Percentiles rank a stretch among this genome's conserved stretches.
Conservation (phyloP, 192 early-diverging fungal genomes). For the Lobosporangium transversale region DNA sequence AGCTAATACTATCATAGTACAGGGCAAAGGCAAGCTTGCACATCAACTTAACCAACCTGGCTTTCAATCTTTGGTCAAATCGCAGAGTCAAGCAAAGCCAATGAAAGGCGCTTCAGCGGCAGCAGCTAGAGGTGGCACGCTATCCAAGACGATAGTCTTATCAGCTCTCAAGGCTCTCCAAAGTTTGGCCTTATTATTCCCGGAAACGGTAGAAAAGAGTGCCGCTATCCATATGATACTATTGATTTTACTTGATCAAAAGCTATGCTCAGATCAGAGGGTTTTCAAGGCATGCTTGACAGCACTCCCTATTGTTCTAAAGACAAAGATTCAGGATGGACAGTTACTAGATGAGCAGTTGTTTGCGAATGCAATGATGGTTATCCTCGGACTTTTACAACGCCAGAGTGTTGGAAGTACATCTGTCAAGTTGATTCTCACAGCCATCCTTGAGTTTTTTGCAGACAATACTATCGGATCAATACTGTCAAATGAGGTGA, state of each 20-base stretch:
- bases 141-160: slow-evolving; percentile 44
- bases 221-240: slow-evolving; percentile 26
- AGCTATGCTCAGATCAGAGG: slow-evolving; percentile 40
- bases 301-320: slow-evolving; percentile 31
- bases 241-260: slow-evolving; percentile 26
- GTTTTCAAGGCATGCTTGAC: slow-evolving; percentile 50
- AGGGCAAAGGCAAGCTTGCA: slow-evolving; percentile 14
- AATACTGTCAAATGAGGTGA: slow-evolving; percentile 28
- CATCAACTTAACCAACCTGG: slow-evolving; percentile 18
- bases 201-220: slow-evolving; percentile 25
- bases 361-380: slow-evolving; percentile 34
- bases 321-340: slow-evolving; percentile 44
- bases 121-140: slow-evolving; percentile 21
- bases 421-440: slow-evolving; percentile 21
- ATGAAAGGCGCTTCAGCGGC: slow-evolving; percentile 11
- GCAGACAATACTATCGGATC: slow-evolving; percentile 25
- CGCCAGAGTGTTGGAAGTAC: slow-evolving; percentile 20
- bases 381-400: slow-evolving; percentile 26
- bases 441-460: slow-evolving; percentile 40
- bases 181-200: slow-evolving; percentile 30
- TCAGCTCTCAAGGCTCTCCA: slow-evolving; percentile 46
- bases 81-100: slow-evolving; percentile 16
- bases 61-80: slow-evolving; percentile 14
- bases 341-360: slow-evolving; percentile 37
- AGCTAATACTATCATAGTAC: background rate